phyloP scores from a whole-genome alignment of 2,329 filamentous ascomycete genomes.

The Orbilia blumenaviensis region DNA sequence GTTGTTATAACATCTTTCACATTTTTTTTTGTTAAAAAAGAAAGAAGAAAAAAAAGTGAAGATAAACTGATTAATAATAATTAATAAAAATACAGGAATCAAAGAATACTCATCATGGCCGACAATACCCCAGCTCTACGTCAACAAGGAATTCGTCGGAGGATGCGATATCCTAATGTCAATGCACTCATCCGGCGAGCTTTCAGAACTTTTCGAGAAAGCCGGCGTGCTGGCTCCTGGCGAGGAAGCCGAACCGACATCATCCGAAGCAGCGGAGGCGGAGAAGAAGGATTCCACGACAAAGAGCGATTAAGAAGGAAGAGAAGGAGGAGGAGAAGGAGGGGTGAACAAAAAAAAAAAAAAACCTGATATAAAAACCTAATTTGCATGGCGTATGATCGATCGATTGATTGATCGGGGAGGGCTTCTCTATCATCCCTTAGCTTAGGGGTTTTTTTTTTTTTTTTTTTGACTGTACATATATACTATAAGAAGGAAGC shows the following conservation, averaged over 20 bases:
- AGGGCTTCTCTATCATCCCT: no score
- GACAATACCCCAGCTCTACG: constrained; percentile 95
- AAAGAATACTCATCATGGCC: constrained; percentile 99
- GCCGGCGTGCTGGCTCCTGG: constrained; percentile 82
- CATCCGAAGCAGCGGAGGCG: not conserved
- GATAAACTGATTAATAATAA: not conserved
- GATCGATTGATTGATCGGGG: no score
- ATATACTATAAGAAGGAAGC: not conserved
- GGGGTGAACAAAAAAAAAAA: not conserved
- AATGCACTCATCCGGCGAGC: constrained; percentile 95
- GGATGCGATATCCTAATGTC: constrained; percentile 97
- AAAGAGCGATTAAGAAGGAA: not conserved
- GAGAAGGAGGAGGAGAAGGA: not conserved
- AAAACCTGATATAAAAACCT: not conserved
- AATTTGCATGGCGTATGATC: no score
- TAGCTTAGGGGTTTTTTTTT: no score
- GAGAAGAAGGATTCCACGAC: not conserved
- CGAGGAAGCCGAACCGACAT: constrained; percentile 61
- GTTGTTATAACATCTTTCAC: constrained; percentile 55
- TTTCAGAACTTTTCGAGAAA: constrained; percentile 90
- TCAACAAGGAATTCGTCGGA: constrained; percentile 94
- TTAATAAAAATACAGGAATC: constrained; percentile 82
- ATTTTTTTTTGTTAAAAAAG: no score
- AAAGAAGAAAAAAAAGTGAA: not conserved
- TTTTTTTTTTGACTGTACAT: no score